Evolutionary conservation across 352 stramenopile species (phyloP), one percentile per base, ranked within the genome.

Genomic region (Pythium brachiatum): DNA sequence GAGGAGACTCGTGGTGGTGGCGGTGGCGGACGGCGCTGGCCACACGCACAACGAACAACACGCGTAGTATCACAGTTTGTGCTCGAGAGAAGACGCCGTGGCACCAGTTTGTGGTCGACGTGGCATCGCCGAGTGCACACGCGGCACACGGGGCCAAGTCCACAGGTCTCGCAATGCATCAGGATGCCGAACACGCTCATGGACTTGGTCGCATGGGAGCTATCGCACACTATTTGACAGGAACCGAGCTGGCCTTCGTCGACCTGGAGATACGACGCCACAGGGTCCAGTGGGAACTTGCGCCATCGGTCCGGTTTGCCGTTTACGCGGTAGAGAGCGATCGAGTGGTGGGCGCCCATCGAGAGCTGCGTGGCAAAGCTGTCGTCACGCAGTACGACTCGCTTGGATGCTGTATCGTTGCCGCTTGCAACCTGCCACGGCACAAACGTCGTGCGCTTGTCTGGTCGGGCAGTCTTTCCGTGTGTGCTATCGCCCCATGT

Each of bases 401-500:
- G 72, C 36, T 55, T 68, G 7, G 53, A 23, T 53, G 7, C 32
- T 20, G n/a, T 3, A 15, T 48, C 44, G n/a, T 26, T 41, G 25
- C 68, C 25, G 16, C 16, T 61, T 11, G 78, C 62, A 18, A 89
- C 57, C 36, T 67, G 72, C 81, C 83, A 92, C n/a, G 84, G 84
- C 25, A 85, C 74, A 59, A 76, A 92, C 2, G 77, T 86, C 41
- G 67, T 85, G 1, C 82, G 71, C 13, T 64, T 32, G 34, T 85
- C 79, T 0, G 39, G 16, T 12, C 78, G 66, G 36, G 64, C 70
- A 0, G 77, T 86, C 43, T 91, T 89, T 1, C 70, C 68, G 27
- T 84, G 70, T 3, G 43, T 66, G 21, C 69, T 73, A 44, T 94
- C 81, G 12, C 85, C 85, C 85, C 85, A 94, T 6, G 81, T 78